Evolutionary conservation across 1,284 basidiomycete genomes (phyloP).

Genomic region (Malassezia nana): DNA sequence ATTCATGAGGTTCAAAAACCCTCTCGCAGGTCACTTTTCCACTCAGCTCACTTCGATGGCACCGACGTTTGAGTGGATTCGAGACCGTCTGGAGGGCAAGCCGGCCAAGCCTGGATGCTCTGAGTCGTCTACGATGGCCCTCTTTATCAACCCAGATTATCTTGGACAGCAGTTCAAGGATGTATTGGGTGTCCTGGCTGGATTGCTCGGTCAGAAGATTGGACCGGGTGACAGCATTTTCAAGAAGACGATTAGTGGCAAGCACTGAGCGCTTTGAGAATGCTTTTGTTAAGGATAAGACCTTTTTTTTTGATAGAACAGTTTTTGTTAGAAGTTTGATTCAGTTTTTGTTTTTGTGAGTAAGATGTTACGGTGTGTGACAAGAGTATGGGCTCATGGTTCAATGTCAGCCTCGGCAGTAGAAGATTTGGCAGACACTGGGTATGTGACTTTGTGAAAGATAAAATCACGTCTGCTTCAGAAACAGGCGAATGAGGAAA

Average conservation of each 20-base stretch:
- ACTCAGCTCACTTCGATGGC: neutral
- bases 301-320: neutral
- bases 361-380: no score
- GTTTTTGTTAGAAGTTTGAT: neutral
- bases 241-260: neutral
- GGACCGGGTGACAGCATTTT: neutral
- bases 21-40: neutral
- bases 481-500: no score
- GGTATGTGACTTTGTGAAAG: no score
- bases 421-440: no score
- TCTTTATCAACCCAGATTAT: neutral
- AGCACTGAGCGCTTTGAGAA: neutral
- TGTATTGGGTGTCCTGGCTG: neutral
- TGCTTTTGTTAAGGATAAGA: no score
- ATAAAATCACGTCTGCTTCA: no score
- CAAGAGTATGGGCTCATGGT: no score
- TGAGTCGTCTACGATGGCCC: neutral
- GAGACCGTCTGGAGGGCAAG: neutral
- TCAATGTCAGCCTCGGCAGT: no score
- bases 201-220: neutral
- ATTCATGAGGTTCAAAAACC: slow-evolving; percentile 14
- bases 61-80: neutral
- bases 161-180: neutral
- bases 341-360: no score
- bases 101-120: neutral